phyloP scores from a whole-genome alignment of 2,329 filamentous ascomycete genomes.

The Drechslerella dactyloides region DNA sequence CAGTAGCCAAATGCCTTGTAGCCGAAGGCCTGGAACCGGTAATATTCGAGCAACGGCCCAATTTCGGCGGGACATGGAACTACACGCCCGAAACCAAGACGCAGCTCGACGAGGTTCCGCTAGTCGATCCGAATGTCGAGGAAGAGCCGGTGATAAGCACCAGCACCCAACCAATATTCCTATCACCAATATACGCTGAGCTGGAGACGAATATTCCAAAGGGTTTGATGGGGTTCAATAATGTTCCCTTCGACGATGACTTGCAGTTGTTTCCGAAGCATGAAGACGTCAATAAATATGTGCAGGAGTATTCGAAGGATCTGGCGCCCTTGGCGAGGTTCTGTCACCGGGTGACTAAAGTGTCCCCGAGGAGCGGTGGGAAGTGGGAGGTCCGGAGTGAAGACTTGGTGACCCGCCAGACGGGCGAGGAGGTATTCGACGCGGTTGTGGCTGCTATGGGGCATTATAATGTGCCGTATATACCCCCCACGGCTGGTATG shows the following conservation, averaged over 20 bases:
- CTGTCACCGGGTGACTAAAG: conserved; percentile 41
- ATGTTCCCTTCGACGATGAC: conserved; percentile 69
- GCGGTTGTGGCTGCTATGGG: conserved; percentile 77
- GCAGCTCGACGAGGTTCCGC: conserved; percentile 66
- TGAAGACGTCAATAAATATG: conserved; percentile 73
- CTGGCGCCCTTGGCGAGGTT: conserved; percentile 49
- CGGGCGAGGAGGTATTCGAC: conserved; percentile 64
- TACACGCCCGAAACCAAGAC: conserved; percentile 66
- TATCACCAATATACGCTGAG: conserved; percentile 81
- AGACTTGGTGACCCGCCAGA: conserved; percentile 23
- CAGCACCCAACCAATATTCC: conserved; percentile 63
- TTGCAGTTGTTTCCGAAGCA: conserved; percentile 77
- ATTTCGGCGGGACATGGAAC: conserved; percentile 85
- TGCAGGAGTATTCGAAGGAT: conserved; percentile 58
- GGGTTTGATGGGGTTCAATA: conserved; percentile 78
- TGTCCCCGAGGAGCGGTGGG: conserved; percentile 5
- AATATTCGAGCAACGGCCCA: conserved; percentile 81
- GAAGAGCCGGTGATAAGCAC: conserved; percentile 66
- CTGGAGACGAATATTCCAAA: conserved; percentile 88
- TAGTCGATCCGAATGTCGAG: conserved; percentile 69
- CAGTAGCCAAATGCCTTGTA: conserved; percentile 78
- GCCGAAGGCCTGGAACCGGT: conserved; percentile 73
- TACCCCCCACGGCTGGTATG: conserved; percentile 70
- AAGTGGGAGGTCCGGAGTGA: conserved; percentile 31
- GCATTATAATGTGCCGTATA: conserved; percentile 73